Conservation (phyloP, 1,284 basidiomycete genomes). For the Cutaneotrichosporon spelunceum region DNA sequence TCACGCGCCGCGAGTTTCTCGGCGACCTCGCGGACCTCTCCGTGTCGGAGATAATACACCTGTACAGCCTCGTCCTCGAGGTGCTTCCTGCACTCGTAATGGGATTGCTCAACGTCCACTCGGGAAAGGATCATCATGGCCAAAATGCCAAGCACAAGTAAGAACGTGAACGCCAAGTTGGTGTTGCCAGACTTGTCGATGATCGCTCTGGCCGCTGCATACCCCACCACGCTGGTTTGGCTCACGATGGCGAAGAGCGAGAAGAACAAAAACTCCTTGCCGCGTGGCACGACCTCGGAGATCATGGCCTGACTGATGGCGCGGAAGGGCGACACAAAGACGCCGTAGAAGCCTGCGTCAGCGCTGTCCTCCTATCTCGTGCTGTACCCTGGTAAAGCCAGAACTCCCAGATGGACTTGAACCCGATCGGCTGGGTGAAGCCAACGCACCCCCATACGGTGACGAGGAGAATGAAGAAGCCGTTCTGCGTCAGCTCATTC, state of each 20-base stretch:
- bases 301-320: conserved; percentile 55
- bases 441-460: conserved; percentile 44
- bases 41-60: conserved; percentile 30
- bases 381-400: conserved; percentile 54
- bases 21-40: background rate
- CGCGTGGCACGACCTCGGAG: conserved; percentile 30
- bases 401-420: conserved; percentile 31
- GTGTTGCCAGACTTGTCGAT: conserved; percentile 25
- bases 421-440: conserved; percentile 24
- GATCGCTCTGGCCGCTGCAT: conserved; percentile 30
- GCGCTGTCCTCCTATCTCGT: background rate
- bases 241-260: conserved; percentile 43
- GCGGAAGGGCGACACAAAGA: conserved; percentile 28
- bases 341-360: conserved; percentile 62
- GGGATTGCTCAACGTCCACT: conserved; percentile 25
- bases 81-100: conserved; percentile 29
- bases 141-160: conserved; percentile 24
- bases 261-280: conserved; percentile 46
- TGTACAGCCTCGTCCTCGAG: conserved; percentile 45
- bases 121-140: conserved; percentile 17
- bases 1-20: background rate
- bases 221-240: conserved; percentile 53
- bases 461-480: conserved; percentile 42
- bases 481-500: conserved; percentile 53
- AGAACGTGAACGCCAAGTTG: conserved; percentile 30